Evolutionary conservation across 2,329 filamentous ascomycete species (phyloP), one percentile per base, ranked within the genome.

Genomic region (Xylariaceae sp.): DNA sequence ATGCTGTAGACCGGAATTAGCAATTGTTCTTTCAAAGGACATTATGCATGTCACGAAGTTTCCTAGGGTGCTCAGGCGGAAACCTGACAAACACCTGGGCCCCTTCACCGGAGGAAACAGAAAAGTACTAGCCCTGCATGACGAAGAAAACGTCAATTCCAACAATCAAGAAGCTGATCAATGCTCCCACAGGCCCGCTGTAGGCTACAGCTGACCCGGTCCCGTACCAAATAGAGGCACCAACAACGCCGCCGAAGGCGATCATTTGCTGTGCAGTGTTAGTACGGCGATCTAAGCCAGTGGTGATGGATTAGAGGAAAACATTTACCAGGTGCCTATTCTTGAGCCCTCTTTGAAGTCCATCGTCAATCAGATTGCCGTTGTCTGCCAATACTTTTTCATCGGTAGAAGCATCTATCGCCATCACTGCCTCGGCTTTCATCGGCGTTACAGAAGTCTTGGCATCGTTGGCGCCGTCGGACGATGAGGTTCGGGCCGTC

Each of bases 121-220:
- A 28, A 28, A 28, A 28, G 4, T 4, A 28, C 22, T 28, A 64
- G 1, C 73, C 76, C 67, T 81, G 79, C 71, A 78, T 81, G 48
- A 67, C 65, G 51, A 67, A 68, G 54, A 64, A 69, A 38, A 66
- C 63, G 50, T 69, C 65, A 5, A 68, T 40, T 10, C 65, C 66
- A 40, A 68, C 55, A 53, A 68, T 62, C 22, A 67, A 47, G 53
- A 67, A 68, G 55, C 64, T 65, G 18, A 69, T 56, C n/a, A 68
- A 47, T 1, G 67, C 65, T 11, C 67, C 66, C 10, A 66, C 56
- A 6, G 66, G 66, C 2, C 66, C 66, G 48, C 59, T 63, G 47
- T 66, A 67, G 1, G 63, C 57, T 12, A 69, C 60, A 1, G 65
- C 66, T 4, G 61, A 60, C 6, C 66, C 66, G 0, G 65, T 66